A percentile compares a stretch with the other conserved stretches of the same genome.
Conservation (phyloP, 257 asterid genomes). For the Solanum chiquidenum region DNA sequence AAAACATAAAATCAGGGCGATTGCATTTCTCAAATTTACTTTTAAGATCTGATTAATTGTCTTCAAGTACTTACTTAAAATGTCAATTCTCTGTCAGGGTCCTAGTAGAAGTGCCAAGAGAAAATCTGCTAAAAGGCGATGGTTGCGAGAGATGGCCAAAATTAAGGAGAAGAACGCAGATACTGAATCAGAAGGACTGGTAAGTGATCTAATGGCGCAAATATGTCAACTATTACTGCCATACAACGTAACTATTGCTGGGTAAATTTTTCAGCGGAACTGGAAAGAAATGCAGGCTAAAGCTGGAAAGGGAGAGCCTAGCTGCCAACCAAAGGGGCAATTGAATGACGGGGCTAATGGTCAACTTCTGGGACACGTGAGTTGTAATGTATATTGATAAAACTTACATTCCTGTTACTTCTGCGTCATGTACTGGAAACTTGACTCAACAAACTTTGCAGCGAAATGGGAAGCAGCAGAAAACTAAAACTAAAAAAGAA, state of each 20-base stretch:
- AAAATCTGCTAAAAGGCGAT: constrained; percentile 44
- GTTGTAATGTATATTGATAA: constrained; percentile 1
- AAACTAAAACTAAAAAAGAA: constrained; percentile 32
- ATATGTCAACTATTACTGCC: neutral
- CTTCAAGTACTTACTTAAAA: neutral
- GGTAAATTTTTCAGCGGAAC: constrained; percentile 41
- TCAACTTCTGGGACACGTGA: neutral
- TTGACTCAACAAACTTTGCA: constrained; percentile 21
- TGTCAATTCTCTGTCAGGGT: constrained; percentile 18
- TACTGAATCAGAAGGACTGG: constrained; percentile 60
- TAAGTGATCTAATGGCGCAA: constrained; percentile 19
- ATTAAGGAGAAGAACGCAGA: constrained; percentile 45
- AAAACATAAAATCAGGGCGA: neutral
- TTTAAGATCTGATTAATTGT: neutral
- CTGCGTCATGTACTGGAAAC: constrained; percentile 1
- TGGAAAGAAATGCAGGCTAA: constrained; percentile 62
- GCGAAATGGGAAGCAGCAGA: constrained; percentile 64
- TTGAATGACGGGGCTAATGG: constrained; percentile 15
- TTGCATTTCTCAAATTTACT: neutral
- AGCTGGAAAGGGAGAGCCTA: constrained; percentile 29
- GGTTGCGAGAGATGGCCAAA: constrained; percentile 75
- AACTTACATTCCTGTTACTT: neutral
- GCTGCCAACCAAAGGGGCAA: constrained; percentile 21
- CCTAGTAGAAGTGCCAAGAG: constrained; percentile 88
- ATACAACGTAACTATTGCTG: neutral